Evolutionary conservation across 2,329 filamentous ascomycete genomes (phyloP).

Genomic region (Leptodontidium sp.): DNA sequence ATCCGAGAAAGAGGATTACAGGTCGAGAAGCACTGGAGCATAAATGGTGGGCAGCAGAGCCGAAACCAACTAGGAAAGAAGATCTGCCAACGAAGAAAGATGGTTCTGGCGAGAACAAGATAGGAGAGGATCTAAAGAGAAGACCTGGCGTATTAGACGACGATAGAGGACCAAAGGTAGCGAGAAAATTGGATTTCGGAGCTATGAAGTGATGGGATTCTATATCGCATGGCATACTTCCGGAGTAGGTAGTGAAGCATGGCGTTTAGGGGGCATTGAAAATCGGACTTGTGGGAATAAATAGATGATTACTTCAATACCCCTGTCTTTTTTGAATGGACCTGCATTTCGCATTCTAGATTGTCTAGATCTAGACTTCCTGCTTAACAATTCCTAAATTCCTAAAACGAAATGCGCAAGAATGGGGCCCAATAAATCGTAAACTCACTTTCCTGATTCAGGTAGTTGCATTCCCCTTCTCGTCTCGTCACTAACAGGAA

Average conservation of each 20-base stretch:
- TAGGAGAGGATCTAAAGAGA: slow-evolving; percentile 84
- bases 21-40: slow-evolving; percentile 82
- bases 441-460: not conserved
- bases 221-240: not conserved
- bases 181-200: slow-evolving; percentile 47
- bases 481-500: too few species aligned
- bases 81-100: slow-evolving; percentile 81
- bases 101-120: slow-evolving; percentile 67
- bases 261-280: slow-evolving; percentile 1
- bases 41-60: slow-evolving; percentile 85
- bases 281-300: not conserved
- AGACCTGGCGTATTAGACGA: slow-evolving; percentile 76
- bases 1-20: slow-evolving; percentile 85
- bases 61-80: slow-evolving; percentile 81
- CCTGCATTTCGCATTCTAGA: not conserved
- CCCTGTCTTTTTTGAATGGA: not conserved
- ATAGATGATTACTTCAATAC: not conserved
- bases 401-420: not conserved
- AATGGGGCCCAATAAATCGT: not conserved
- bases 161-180: slow-evolving; percentile 68
- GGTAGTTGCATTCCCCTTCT: not conserved
- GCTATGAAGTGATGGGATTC: slow-evolving; percentile 32
- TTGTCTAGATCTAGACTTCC: not conserved
- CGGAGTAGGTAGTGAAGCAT: not conserved
- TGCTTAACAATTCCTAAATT: slow-evolving; percentile 1